Evolutionary conservation across 2,329 filamentous ascomycete species (phyloP), one percentile per base, ranked within the genome.

Genomic region (Claviceps sp.): DNA sequence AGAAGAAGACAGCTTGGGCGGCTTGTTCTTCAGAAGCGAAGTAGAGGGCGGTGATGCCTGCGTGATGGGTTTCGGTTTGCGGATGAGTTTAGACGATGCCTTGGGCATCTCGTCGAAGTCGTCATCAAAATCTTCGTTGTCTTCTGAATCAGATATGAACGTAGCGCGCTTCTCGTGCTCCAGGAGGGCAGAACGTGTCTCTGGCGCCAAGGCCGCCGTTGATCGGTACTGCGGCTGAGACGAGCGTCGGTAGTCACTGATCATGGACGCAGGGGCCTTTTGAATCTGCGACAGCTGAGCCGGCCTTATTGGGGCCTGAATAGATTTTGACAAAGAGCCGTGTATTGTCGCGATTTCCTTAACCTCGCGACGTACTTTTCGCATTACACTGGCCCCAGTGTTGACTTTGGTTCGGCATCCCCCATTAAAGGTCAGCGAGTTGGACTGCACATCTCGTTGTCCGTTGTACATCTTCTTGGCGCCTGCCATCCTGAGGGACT

Each of bases 351-450:
- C 69, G 44, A 80, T 76, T 57, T 81, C 75, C 47, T 69, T 72
- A 5, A 75, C 76, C 59, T 84, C 77, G 47, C 77, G 71, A 45
- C 73, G 72, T 22, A 79, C 76, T 57, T 75, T 79, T 51, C 72
- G 70, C 59, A 84, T 70, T 49, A 82, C 71, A 54, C 73, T 76
- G 52, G 76, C 70, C 30, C 73, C 74, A 19, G 69, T 73, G 37
- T 68, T 70, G 37, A 70, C 70, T 64, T 77, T 80, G 48, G 76
- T 77, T 53, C 76, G 71, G 52, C 72, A 73, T 42, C 76, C 75
- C 37, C 66, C 64, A 13, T 66, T 69, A 57, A 74, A 80, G 38
- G 60, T 68, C 50, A 76, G 63, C 30, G 61, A 60, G 55, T 67
- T 68, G 30, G 61, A 56, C 16, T 57, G 55, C 3, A 56, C 48